Base-by-base conservation (phyloP, 2,329 filamentous ascomycete species). In the Teratosphaeriaceae sp. region DNA sequence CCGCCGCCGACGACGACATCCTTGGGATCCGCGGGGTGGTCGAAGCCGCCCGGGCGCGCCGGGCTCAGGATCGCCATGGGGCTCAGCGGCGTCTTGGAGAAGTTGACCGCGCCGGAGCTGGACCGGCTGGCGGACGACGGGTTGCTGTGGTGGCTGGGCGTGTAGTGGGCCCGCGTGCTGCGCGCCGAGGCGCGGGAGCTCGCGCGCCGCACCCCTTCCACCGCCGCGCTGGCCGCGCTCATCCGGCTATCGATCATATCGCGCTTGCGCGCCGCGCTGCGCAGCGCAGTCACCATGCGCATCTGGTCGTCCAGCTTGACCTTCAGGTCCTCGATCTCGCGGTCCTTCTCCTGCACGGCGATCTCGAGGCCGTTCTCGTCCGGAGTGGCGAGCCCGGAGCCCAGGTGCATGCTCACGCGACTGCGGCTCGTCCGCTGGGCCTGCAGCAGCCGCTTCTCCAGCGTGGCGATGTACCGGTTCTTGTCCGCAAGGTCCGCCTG, bases 401-500 rank as follows among this genome's bases (percentile, higher is more conserved):
- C 42, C 73, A 89, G 78, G 1, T 84, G 84, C 46, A 85, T 78
- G 5, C 88, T 94, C 9, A 90, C 80, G 15, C 90, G 81, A 6
- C 88, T 90, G 42, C 94, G 88, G 65, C 89, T 96, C 1, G 88
- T 88, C 37, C 90, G 77, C 30, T 92, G 78, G 27, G 92, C 92
- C 60, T 98, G 92, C 24, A 97, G 72, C 1, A 98, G 72, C 20
- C 92, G 80, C 65, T 94, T 94, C 68, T 98, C 92, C 11, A 98
- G 69, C 0, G 92, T 97, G 21, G 85, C 78, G 54, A 97, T 97
- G 64, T 98, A 98, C 23, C 92, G 84, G 56, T 92, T 97, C 70
- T 95, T 96, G 67, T 98, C 92, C n/a, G 78, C 79, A 36, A 98
- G 76, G 63, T 98, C 92, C n/a, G 88, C 80, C 63, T 95, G 92